Evolutionary conservation across 371 early-diverging fungal genomes (phyloP).

Genomic region (Neoconidiobolus thromboides): DNA sequence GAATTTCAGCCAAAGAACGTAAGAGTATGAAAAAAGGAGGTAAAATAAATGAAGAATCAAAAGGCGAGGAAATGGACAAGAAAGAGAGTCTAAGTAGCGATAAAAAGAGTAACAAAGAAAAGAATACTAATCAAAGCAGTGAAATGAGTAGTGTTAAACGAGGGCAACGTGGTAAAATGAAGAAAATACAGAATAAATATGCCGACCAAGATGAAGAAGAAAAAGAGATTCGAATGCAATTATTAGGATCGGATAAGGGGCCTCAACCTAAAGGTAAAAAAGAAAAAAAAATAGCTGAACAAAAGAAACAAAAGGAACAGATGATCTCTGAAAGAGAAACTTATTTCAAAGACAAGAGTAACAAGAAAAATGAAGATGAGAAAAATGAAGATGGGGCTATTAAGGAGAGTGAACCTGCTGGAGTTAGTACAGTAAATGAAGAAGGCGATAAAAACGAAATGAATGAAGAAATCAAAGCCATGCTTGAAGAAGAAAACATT

Average conservation of each 20-base stretch:
- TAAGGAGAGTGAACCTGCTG: too few relatives aligned
- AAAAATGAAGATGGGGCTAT: background rate
- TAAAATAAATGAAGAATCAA: constrained; percentile 8
- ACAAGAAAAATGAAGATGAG: background rate
- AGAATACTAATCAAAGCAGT: too few relatives aligned
- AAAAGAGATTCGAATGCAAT: constrained; percentile 51
- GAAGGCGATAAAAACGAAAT: constrained; percentile 7
- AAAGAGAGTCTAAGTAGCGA: too few relatives aligned
- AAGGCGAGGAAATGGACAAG: constrained; percentile 10
- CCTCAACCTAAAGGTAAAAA: constrained; percentile 55
- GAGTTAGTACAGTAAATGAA: too few relatives aligned
- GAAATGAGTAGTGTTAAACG: constrained; percentile 23
- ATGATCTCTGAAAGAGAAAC: constrained; percentile 11
- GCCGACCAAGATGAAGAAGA: constrained; percentile 91
- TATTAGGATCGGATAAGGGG: constrained; percentile 54
- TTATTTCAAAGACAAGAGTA: constrained; percentile 8
- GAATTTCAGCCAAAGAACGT: background rate
- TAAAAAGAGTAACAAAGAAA: too few relatives aligned
- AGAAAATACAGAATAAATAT: constrained; percentile 83
- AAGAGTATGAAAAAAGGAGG: background rate
- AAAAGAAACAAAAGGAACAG: constrained; percentile 24
- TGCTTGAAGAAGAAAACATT: too few relatives aligned
- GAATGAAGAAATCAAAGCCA: too few relatives aligned
- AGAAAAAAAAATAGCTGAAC: constrained; percentile 35
- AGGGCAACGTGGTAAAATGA: constrained; percentile 70